Evolutionary conservation across 495 filamentous ascomycete genomes (phyloP), one percentile per base, ranked within the genome.

Genomic region (Penicillium angulare): DNA sequence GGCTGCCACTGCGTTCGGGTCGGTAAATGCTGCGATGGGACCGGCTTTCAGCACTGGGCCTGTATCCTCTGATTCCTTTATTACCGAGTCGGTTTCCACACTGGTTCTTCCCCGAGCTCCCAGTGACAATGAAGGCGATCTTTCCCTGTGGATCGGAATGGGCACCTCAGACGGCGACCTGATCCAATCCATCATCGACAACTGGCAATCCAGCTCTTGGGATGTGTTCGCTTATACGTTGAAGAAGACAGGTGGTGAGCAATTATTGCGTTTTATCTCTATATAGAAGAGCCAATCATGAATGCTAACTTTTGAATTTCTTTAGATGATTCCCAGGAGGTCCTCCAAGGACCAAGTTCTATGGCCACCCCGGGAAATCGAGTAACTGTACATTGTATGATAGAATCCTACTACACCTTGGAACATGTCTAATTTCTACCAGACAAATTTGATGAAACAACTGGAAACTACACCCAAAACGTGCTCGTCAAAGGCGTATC

Each of bases 401-500:
- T 24, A 20, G 20, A n/a, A 27, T 23, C 17, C 42, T 53, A 31
- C 27, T 2, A 31, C 20, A 0, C 8, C 16, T 9, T 13, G 17
- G n/a, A 38, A 38, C 34, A 41, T 36, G 31, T 22, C 36, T 29
- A 22, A 32, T 3, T 17, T 2, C 16, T 1, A 23, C 3, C 39
- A 66, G 63, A 75, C 55, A 70, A 73, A 43, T 71, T 61, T 45
- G 65, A 72, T 35, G 70, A 69, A 24, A 43, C 57, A 27, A 71
- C 56, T 17, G 55, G 60, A 9, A 66, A 72, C 41, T 72, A 71
- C 47, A 71, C 70, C 13, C 72, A 75, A 55, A 72, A 62, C 18
- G 64, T 73, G 22, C 53, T 50, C 2, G 46, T 75, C 18, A 73
- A 75, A 43, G 59, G 62, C 26, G 43, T 47, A 21, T 52, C 56